Evolutionary conservation across 306 rosid genomes (phyloP), one percentile per base, ranked within the genome.

Genomic region (Inga laurina): DNA sequence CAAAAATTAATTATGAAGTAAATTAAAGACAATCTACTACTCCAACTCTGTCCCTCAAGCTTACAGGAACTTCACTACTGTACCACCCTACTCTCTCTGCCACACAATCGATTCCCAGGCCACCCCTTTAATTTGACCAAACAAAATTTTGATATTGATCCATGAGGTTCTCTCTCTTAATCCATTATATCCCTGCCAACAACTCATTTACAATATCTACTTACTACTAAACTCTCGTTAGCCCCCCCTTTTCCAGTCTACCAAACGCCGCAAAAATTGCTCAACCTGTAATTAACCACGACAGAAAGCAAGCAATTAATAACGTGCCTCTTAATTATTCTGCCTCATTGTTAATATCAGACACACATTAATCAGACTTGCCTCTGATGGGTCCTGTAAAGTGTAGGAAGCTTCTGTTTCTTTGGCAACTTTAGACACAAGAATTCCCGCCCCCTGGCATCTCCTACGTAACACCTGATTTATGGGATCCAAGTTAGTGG

Each of bases 371-470:
- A 46, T 66, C 35, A 54, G 39, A 57, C 83, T 66, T 86, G 83
- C 98, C 97, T 96, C 97, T 4, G 93, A 82, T 85, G 99, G 98
- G 86, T 93, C 98, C 84, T 96, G 91, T 85, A 96, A 84, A 34
- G 94, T 90, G 85, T 90, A 94, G 65, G 94, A 90, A 46, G 99
- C 99, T 18, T 78, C 72, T 51, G 99, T 96, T 87, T 96, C 97
- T 83, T 92, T 96, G 35, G 94, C 89, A 81, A 86, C 84, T 86
- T 87, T 86, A 13, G 99, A 96, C 52, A 95, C 99, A 30, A 95
- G 93, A 85, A 95, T 95, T 59, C 99, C 99, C 82, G 85, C 83
- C 67, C 99, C 99, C 88, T 91, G 92, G 12, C 90, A 90, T 81
- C 88, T 93, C 5, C 77, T 84, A 16, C 86, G 82, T 69, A 96